Base-by-base conservation (phyloP, 768 basidiomycete species). In the Suillus plorans region DNA sequence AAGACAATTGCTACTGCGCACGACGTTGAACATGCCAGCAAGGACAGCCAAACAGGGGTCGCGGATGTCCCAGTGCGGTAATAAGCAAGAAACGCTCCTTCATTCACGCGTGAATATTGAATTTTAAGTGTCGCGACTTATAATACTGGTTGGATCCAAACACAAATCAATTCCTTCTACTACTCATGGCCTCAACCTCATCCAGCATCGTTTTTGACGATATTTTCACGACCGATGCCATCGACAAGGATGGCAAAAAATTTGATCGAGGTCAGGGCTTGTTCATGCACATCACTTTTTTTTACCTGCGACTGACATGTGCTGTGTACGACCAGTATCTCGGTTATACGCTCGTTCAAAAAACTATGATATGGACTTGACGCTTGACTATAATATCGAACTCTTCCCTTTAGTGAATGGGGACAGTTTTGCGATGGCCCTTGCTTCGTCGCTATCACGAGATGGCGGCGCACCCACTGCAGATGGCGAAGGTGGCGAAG, bases 201-300 rank as follows among this genome's bases (percentile, higher is more conserved):
- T 90, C 91, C 2, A 91, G 83, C 75, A 86, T 97, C 71, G 86
- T 97, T 64, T 98, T 98, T 72, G 92, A 96, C 72, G 97, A 98
- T 75, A 89, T 95, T 53, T 97, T 98, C 79, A 89, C 86, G 14
- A 90, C 97, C 70, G 84, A 86, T 69, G 88, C 78, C 50, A 92
- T 96, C 59, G 89, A 95, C 80, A 89, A 87, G 77, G 96, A 95
- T 70, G 97, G 97, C 57, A 97, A 92, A 82, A 97, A 96, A 76
- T 99, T 97, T 70, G 97, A 99, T 79, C 83, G 97, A 89, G 97
- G 97, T 96, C 42, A 41, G 49, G 18, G 41, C 6, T 63, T 18
- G 31, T 18, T 10, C 45, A 52, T 45, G 53, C n/a, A 41, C 61
- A 16, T 53, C 31, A 25, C 50, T 37, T 10, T 13, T 10, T 13